A percentile compares a stretch with the other conserved stretches of the same genome.
phyloP scores from a whole-genome alignment of 2,329 filamentous ascomycete genomes.

The Epichloe sylvatica region DNA sequence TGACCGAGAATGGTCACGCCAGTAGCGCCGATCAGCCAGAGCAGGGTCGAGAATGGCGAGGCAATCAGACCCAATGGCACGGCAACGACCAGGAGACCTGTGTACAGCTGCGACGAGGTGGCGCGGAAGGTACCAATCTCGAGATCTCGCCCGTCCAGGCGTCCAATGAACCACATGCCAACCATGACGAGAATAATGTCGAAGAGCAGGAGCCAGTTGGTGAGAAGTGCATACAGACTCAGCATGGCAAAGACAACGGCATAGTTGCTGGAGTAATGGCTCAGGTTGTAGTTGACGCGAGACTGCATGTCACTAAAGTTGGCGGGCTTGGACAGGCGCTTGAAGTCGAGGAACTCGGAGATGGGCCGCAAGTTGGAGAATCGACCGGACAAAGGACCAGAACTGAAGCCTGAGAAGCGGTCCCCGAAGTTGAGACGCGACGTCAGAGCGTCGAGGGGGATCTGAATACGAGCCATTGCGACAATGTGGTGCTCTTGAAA shows the following conservation, averaged over 20 bases:
- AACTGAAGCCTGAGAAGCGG: slow-evolving; percentile 71
- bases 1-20: slow-evolving; percentile 91
- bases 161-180: slow-evolving; percentile 84
- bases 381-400: slow-evolving; percentile 62
- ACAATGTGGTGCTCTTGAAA: not conserved
- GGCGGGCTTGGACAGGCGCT: slow-evolving; percentile 84
- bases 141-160: slow-evolving; percentile 76
- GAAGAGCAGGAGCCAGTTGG: slow-evolving; percentile 75
- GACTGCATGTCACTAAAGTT: slow-evolving; percentile 86
- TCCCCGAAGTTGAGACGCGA: slow-evolving; percentile 77
- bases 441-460: slow-evolving; percentile 82
- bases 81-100: slow-evolving; percentile 65
- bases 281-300: slow-evolving; percentile 91
- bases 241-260: slow-evolving; percentile 86
- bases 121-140: slow-evolving; percentile 72
- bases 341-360: slow-evolving; percentile 89
- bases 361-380: slow-evolving; percentile 88
- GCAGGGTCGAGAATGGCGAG: slow-evolving; percentile 68
- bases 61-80: slow-evolving; percentile 76
- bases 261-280: slow-evolving; percentile 98
- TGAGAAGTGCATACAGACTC: slow-evolving; percentile 86
- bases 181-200: slow-evolving; percentile 78
- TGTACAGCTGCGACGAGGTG: slow-evolving; percentile 89
- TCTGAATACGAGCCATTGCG: slow-evolving; percentile 74
- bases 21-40: slow-evolving; percentile 93